Conservation (phyloP, 1,139 yeast genomes). For the Suhomyces bribrorum region DNA sequence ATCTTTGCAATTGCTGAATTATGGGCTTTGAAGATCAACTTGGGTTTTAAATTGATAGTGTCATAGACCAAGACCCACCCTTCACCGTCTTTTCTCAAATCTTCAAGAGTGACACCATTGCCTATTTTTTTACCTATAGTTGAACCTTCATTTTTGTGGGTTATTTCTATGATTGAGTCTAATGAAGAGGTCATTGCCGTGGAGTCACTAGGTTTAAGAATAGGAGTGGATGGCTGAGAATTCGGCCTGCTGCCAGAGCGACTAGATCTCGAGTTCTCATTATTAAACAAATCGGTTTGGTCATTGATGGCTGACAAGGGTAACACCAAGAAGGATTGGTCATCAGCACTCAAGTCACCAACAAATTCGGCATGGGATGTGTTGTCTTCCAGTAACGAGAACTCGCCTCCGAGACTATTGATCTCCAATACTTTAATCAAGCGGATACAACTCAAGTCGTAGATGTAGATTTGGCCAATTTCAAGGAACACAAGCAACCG, state of each 20-base stretch:
- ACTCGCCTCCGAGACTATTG: conserved; percentile 8
- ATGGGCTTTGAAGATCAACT: conserved; percentile 62
- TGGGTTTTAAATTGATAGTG: conserved; percentile 54
- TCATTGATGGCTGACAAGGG: conserved; percentile 32
- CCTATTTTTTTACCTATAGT: conserved; percentile 10
- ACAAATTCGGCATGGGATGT: conserved; percentile 28
- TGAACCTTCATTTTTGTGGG: conserved; percentile 19
- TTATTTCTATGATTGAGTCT: conserved; percentile 22
- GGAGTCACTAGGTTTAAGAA: conserved; percentile 24
- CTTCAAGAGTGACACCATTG: conserved; percentile 24
- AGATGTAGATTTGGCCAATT: conserved; percentile 63
- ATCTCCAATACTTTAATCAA: conserved; percentile 61
- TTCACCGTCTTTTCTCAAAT: conserved; percentile 25
- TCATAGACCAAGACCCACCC: conserved; percentile 61
- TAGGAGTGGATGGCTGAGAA: conserved; percentile 15
- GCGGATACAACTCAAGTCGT: conserved; percentile 73
- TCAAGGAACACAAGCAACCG: conserved; percentile 62
- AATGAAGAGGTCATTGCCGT: conserved; percentile 12
- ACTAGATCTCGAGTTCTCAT: conserved; percentile 10
- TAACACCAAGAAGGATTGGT: conserved; percentile 47
- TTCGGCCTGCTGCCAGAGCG: conserved; percentile 7
- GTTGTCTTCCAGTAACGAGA: conserved; percentile 15
- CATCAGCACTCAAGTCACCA: conserved; percentile 53
- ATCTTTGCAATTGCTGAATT: conserved; percentile 51
- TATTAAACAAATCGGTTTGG: conserved; percentile 33